Evolutionary conservation across 2,329 filamentous ascomycete species (phyloP).

Genomic region (Pezicula radicicola): DNA sequence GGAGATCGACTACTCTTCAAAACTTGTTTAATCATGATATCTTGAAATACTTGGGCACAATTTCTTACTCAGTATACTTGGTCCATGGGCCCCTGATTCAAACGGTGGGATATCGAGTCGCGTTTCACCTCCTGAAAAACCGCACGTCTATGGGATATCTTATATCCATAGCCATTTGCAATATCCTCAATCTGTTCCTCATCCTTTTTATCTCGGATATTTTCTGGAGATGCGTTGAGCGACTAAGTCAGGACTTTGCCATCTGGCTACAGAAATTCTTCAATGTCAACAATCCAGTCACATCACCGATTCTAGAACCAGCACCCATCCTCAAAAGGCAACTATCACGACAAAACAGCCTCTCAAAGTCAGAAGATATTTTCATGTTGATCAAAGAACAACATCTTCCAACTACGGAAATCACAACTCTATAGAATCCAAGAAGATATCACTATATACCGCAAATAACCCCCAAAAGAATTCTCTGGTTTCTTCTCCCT

Average conservation of each 20-base stretch:
- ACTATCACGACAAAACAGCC: not conserved
- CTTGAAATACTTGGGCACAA: conserved; percentile 49
- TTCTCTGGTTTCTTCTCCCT: too few species aligned
- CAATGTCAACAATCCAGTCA: too few species aligned
- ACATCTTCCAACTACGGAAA: too few species aligned
- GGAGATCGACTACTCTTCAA: conserved; percentile 21
- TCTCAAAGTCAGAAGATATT: too few species aligned
- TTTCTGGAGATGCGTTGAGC: conserved; percentile 53
- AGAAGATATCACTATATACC: too few species aligned
- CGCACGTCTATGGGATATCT: conserved; percentile 15
- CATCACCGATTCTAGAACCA: too few species aligned
- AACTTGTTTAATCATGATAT: conserved; percentile 40
- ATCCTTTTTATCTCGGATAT: conserved; percentile 50
- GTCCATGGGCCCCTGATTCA: conserved; percentile 47
- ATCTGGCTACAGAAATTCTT: conserved; percentile 37
- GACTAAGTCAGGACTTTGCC: conserved; percentile 42
- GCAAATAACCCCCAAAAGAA: too few species aligned
- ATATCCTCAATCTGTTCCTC: conserved; percentile 36
- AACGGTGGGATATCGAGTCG: not conserved
- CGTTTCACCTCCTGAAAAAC: not conserved
- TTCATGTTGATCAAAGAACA: too few species aligned
- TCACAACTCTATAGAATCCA: too few species aligned
- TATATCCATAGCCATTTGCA: conserved; percentile 29
- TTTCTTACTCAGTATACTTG: conserved; percentile 53
- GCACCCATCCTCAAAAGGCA: too few species aligned